Base-by-base conservation (phyloP, 371 early-diverging fungal species). In the Coelomomyces lativittatus region DNA sequence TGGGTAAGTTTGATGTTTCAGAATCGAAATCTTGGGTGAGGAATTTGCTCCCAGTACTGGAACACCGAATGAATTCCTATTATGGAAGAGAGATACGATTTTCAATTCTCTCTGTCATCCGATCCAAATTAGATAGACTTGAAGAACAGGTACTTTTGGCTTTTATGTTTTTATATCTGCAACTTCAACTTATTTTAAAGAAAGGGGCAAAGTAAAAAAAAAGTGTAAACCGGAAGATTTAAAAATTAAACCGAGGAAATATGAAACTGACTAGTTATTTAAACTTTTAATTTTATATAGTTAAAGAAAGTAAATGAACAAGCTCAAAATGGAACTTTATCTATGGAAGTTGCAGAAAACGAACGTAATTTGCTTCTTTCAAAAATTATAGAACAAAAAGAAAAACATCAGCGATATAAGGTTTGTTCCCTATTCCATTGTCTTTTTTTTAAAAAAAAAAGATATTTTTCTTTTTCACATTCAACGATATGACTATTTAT, bases 31-130 rank as follows among this genome's bases (percentile, higher is more conserved):
- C 44, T 3, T 88, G 89, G 88, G 55, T 81, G 1, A 54, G 59
- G 9, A 68, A 69, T 37, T 85, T 80, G 3, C 70, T 78, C 10
- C 70, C 70, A 27, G 79, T 80, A 2, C 84, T 90, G 29, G 71
- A 77, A 56, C 51, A 55, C 25, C 71, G 84, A 12, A 89, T 90
- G 76, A 64, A 62, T 0, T 62, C 59, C 40, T 66, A 80, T 53
- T 62, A 67, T 10, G 53, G 59, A 3, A 60, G 67, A 10, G 87
- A 87, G 57, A 71, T 89, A 31, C 72, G 85, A 38, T 90, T 89
- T 52, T 86, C 82, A 56, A 58, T 90, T 51, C 81, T 90, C 85
- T 88, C 88, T 0, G 61, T 90, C 15, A 80, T 78, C 7, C 7
- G 12, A 23, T 41, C 43, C 9, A 41, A 41, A 31, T 6, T n/a